Conservation (phyloP, 768 basidiomycete genomes). For the Auriculariales sp. region DNA sequence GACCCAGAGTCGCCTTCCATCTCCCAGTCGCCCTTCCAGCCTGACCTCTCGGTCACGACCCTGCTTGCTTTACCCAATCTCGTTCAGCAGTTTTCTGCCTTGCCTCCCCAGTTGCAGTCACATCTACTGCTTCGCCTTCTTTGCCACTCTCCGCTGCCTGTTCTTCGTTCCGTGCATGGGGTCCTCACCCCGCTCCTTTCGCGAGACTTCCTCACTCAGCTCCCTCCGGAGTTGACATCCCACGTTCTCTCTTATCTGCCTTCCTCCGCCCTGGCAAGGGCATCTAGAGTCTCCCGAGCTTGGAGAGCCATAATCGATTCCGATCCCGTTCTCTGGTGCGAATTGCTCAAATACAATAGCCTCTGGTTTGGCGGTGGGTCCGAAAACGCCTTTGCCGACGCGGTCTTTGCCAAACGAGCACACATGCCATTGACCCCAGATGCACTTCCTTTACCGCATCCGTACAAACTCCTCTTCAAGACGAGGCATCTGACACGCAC, state of each 20-base stretch:
- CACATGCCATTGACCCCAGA: conserved; percentile 25
- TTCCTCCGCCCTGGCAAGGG: conserved; percentile 67
- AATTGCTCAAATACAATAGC: conserved; percentile 66
- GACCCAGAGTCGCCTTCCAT: conserved; percentile 64
- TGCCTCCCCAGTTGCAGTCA: conserved; percentile 77
- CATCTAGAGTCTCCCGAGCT: conserved; percentile 74
- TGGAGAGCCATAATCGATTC: conserved; percentile 91
- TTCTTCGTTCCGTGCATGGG: conserved; percentile 76
- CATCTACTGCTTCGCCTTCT: conserved; percentile 88
- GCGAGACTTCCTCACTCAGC: conserved; percentile 83
- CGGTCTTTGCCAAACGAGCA: conserved; percentile 48
- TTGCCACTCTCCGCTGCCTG: conserved; percentile 81
- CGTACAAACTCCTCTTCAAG: conserved; percentile 88
- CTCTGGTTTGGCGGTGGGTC: conserved; percentile 84
- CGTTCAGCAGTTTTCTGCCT: conserved; percentile 60
- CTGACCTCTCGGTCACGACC: conserved; percentile 68
- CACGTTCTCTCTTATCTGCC: conserved; percentile 78
- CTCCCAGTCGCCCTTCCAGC: conserved; percentile 53
- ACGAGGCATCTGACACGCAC: conserved; percentile 69
- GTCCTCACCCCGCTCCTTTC: conserved; percentile 83
- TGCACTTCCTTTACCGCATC: conserved; percentile 61
- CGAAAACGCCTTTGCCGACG: conserved; percentile 64
- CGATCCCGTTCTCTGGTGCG: conserved; percentile 81
- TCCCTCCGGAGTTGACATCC: conserved; percentile 86
- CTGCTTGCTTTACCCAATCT: conserved; percentile 77